A percentile compares a stretch with the other conserved stretches of the same genome.
These are phyloP conservation scores for Metarhizium robertsii DNA, from an alignment of 2,329 filamentous ascomycete species.

Conservation along the genomic window DNA sequence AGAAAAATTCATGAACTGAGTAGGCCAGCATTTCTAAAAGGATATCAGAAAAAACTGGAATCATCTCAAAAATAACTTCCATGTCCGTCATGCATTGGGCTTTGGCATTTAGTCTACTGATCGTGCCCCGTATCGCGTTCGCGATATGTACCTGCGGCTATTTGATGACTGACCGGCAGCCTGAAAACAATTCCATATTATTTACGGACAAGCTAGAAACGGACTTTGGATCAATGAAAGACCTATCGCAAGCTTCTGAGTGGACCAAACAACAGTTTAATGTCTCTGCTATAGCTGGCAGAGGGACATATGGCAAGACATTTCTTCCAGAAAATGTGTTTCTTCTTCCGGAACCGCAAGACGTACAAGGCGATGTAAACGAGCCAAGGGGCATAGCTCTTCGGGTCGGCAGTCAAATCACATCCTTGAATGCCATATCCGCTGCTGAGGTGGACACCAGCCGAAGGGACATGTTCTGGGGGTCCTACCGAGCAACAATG, in stretches of 20 bases:
- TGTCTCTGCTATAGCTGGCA: conserved; percentile 44
- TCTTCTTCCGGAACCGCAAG: conserved; percentile 36
- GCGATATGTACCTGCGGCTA: conserved; percentile 64
- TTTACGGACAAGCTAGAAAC: conserved; percentile 66
- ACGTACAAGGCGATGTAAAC: conserved; percentile 20
- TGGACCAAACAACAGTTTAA: conserved; percentile 64
- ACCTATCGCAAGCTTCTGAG: conserved; percentile 40
- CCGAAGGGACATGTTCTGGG: conserved; percentile 56
- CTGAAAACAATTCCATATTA: conserved; percentile 29
- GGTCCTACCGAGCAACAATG: conserved; percentile 60
- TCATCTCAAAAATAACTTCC: neutral
- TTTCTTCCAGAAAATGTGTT: conserved; percentile 49
- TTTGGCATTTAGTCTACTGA: conserved; percentile 1
- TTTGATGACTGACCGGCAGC: conserved; percentile 36
- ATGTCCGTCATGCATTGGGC: neutral
- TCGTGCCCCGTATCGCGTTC: conserved; percentile 8
- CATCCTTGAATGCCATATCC: conserved; percentile 41
- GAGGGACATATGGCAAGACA: conserved; percentile 57
- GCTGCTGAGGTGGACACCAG: conserved; percentile 55
- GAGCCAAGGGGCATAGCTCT: conserved; percentile 41
- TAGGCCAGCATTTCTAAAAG: neutral
- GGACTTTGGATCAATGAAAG: conserved; percentile 52
- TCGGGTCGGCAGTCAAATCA: conserved; percentile 36
- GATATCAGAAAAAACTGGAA: neutral
- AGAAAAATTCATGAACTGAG: neutral